phyloP scores from a whole-genome alignment of 768 basidiomycete genomes.

The Suillus fuscotomentosus region DNA sequence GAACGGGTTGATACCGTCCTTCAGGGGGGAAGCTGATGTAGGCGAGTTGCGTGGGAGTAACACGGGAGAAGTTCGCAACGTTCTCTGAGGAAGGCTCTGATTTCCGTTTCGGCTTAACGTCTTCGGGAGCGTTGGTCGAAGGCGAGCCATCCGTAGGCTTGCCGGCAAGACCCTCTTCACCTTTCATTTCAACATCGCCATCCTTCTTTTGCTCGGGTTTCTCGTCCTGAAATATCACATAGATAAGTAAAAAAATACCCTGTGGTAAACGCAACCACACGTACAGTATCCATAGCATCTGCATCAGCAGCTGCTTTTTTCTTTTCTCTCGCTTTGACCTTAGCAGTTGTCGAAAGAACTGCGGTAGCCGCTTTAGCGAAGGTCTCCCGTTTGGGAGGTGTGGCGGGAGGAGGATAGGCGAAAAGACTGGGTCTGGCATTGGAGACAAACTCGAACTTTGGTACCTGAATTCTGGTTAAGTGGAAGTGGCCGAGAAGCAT shows the following conservation, averaged over 20 bases:
- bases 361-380: slow-evolving; percentile 91
- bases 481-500: slow-evolving; percentile 3
- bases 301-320: slow-evolving; percentile 83
- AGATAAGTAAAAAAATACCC: slow-evolving; percentile 14
- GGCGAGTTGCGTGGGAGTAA: slow-evolving; percentile 85
- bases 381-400: slow-evolving; percentile 90
- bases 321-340: slow-evolving; percentile 94
- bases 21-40: slow-evolving; percentile 80
- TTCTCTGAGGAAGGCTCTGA: slow-evolving; percentile 74
- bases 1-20: slow-evolving; percentile 85
- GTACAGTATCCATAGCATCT: slow-evolving; percentile 80
- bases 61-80: slow-evolving; percentile 86
- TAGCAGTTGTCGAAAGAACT: slow-evolving; percentile 95
- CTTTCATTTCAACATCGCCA: slow-evolving; percentile 79
- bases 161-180: slow-evolving; percentile 44
- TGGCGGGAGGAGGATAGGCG: slow-evolving; percentile 84
- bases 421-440: slow-evolving; percentile 90
- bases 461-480: slow-evolving; percentile 54
- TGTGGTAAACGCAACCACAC: slow-evolving; percentile 21
- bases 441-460: slow-evolving; percentile 88
- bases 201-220: slow-evolving; percentile 54
- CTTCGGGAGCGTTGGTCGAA: slow-evolving; percentile 50
- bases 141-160: slow-evolving; percentile 58
- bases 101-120: slow-evolving; percentile 53
- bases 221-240: slow-evolving; percentile 43